Evolutionary conservation across 441 rosid genomes (phyloP).

Genomic region (Gossypium davidsonii): DNA sequence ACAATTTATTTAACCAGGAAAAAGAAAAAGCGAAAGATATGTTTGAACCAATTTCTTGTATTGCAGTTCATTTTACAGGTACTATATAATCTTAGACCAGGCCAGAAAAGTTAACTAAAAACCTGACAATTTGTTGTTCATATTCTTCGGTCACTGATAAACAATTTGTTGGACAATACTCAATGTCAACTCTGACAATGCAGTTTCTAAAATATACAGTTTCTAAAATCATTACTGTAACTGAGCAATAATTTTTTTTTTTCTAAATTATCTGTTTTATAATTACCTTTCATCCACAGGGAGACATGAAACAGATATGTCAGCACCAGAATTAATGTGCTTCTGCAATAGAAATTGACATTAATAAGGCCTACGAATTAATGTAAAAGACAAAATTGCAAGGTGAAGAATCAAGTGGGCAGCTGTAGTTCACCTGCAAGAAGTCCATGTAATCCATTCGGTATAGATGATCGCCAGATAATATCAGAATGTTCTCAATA

Average conservation of each 20-base stretch:
- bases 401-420: background rate
- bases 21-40: background rate
- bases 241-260: background rate
- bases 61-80: background rate
- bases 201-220: background rate
- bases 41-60: background rate
- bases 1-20: background rate
- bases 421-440: constrained; percentile 46
- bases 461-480: constrained; percentile 82
- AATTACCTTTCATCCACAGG: constrained; percentile 67
- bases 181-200: background rate
- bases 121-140: background rate
- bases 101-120: background rate
- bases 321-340: constrained; percentile 69
- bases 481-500: constrained; percentile 71
- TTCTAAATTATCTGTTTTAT: background rate
- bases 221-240: background rate
- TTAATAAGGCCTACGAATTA: background rate
- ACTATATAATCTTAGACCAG: background rate
- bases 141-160: background rate
- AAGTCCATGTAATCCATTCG: constrained; percentile 86
- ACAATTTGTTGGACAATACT: background rate
- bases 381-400: background rate
- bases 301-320: constrained; percentile 65
- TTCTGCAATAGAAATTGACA: constrained; percentile 41